These are phyloP conservation scores for Panicum hallii DNA, from an alignment of 202 grass and related monocot genomes.

Conservation along the genomic window DNA sequence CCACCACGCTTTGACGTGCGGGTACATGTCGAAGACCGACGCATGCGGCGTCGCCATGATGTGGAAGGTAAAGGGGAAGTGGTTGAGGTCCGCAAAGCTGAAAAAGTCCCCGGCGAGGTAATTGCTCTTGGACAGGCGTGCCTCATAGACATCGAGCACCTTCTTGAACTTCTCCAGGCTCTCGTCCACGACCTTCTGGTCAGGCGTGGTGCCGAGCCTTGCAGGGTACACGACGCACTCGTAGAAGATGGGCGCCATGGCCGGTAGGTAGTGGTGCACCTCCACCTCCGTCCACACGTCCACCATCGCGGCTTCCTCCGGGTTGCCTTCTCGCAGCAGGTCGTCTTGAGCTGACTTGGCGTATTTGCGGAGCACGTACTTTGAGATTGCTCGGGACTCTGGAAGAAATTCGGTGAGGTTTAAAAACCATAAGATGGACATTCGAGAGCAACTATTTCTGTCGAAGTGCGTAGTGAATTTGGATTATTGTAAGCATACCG, in stretches of 20 bases:
- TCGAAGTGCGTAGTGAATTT: too few species aligned
- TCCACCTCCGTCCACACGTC: conserved; percentile 57
- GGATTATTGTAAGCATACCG: conserved; percentile 2
- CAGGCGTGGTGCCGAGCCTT: not conserved
- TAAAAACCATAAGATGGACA: too few species aligned
- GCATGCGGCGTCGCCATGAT: not conserved
- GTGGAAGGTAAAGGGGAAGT: conserved; percentile 35
- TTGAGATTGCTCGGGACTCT: conserved; percentile 53
- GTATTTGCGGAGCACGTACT: conserved; percentile 50
- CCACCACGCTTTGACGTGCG: conserved; percentile 39
- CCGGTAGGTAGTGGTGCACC: conserved; percentile 40
- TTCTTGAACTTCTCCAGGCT: not conserved
- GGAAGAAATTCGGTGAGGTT: not conserved
- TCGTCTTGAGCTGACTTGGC: not conserved
- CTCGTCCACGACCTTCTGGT: conserved; percentile 16
- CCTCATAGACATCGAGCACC: conserved; percentile 44
- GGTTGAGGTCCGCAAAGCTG: conserved; percentile 38
- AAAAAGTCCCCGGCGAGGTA: conserved; percentile 37
- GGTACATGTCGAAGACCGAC: not conserved
- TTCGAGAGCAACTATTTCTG: too few species aligned
- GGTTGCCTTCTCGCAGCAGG: conserved; percentile 36
- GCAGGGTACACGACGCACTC: conserved; percentile 38
- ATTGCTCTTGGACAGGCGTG: not conserved
- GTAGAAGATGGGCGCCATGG: conserved; percentile 42
- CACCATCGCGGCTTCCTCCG: conserved; percentile 29